Base-by-base conservation (phyloP, 441 rosid genomes). In the Jatropha podagrica region DNA sequence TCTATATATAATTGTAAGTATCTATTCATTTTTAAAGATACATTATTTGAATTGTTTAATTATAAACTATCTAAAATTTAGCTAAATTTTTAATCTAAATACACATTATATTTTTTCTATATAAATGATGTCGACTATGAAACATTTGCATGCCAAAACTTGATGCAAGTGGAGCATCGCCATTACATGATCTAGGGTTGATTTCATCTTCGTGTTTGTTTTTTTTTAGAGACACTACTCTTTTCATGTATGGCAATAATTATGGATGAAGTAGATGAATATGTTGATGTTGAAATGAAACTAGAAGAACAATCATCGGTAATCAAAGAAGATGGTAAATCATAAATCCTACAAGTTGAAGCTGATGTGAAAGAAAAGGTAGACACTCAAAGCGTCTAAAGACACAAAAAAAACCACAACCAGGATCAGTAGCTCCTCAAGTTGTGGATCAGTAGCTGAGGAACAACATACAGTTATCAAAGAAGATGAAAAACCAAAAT, bases 331-430 rank as follows among this genome's bases (percentile, higher is more conserved):
- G 67, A 6, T 37, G 48, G 68, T 38, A 65, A 72, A 56, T 10
- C 67, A 46, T 32, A 77, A 64, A 14, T 40, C 66, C 7, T 27
- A 74, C 77, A 71, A 65, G 60, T 78, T 65, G 82, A 83, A 46
- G 79, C 32, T 49, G 69, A 41, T 44, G 64, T 23, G 63, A 79
- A 71, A 58, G 60, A 32, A 8, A 66, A 69, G 12, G 74, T n/a
- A 11, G 62, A 74, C 23, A 17, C 78, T 44, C 56, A 23, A 64
- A 27, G 54, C 59, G 48, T 44, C 48, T 44, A 10, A 5, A 44
- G 48, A 44, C 8, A 44, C 6, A 44, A 10, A 44, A 2, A 44
- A 44, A 44, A 44, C 48, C 48, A 44, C 48, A 12, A 61, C 2
- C 49, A 58, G 41, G 71, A 26, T n/a, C 55, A n/a, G 17, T 37